Conservation (phyloP, 1,284 basidiomycete species). For the Cryptococcus amylolentus region DNA sequence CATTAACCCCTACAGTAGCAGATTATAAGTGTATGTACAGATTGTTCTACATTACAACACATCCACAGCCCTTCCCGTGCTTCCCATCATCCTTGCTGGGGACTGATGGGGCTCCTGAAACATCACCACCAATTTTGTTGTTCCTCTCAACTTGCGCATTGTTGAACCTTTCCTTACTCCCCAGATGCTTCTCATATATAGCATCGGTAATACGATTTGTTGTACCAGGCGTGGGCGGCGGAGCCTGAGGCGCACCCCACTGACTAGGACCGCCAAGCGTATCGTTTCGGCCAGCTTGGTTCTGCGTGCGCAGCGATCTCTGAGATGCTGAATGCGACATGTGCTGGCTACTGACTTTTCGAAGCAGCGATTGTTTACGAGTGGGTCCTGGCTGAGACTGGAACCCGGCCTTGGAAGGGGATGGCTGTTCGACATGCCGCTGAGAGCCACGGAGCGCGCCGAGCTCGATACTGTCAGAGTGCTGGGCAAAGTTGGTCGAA, state of each 20-base stretch:
- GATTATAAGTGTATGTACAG: neutral
- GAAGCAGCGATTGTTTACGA: conserved; percentile 2
- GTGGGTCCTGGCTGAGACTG: neutral
- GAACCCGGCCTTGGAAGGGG: neutral
- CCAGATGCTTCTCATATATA: conserved; percentile 8
- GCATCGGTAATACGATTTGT: conserved; percentile 14
- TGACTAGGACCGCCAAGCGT: neutral
- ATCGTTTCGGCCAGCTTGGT: neutral
- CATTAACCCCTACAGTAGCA: no score
- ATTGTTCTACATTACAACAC: conserved; percentile 16
- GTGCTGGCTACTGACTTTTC: neutral
- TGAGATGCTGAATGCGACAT: neutral
- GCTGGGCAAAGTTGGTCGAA: conserved; percentile 5
- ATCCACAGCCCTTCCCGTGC: conserved; percentile 23
- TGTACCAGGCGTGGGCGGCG: conserved; percentile 10
- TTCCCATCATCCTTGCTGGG: conserved; percentile 11
- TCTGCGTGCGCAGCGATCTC: neutral
- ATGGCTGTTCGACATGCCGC: neutral
- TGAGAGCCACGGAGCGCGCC: conserved; percentile 2
- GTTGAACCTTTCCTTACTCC: neutral
- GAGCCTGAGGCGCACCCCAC: neutral
- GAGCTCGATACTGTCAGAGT: conserved; percentile 10
- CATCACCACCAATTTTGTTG: neutral
- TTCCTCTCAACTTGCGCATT: neutral
- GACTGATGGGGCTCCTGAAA: neutral